These are phyloP conservation scores for Scedosporium apiospermum DNA, from an alignment of 2,329 filamentous ascomycete species.

Conservation along the genomic window DNA sequence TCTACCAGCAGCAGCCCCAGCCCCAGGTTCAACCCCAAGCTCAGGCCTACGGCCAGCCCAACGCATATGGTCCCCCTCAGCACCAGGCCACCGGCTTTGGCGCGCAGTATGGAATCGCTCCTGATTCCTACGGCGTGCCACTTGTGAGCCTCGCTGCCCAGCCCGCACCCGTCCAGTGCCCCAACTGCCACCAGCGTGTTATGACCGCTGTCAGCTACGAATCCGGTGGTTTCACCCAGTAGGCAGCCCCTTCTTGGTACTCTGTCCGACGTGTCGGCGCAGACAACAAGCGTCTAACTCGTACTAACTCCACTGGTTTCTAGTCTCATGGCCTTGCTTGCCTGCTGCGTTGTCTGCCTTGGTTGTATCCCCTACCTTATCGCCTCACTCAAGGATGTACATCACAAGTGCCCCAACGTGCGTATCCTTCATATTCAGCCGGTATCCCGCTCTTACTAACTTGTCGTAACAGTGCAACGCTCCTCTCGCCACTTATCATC, in stretches of 20 bases:
- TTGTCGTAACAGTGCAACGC: constrained; percentile 12
- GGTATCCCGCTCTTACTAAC: constrained; percentile 6
- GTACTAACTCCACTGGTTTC: neutral
- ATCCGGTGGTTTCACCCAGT: constrained; percentile 15
- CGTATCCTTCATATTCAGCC: neutral
- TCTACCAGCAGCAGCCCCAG: constrained; percentile 1
- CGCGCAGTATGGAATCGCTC: neutral
- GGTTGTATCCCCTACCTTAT: constrained; percentile 16
- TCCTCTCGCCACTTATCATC: constrained; percentile 16
- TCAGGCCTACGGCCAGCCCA: too few species aligned
- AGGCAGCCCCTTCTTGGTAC: neutral
- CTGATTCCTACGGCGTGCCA: constrained; percentile 8
- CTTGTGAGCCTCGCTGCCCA: constrained; percentile 11
- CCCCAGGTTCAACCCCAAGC: neutral
- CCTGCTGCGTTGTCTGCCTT: constrained; percentile 13
- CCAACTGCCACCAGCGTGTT: constrained; percentile 14
- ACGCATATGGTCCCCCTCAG: neutral
- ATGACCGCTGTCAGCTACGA: constrained; percentile 12
- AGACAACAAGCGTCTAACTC: neutral
- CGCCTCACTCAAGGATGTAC: constrained; percentile 13
- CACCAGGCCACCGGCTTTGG: neutral
- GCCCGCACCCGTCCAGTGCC: constrained; percentile 13
- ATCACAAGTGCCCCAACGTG: constrained; percentile 14
- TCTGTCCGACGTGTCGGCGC: neutral
- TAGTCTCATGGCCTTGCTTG: constrained; percentile 11